Evolutionary conservation across 2,329 filamentous ascomycete species (phyloP).

Genomic region (Aspergillus novoparasiticus): DNA sequence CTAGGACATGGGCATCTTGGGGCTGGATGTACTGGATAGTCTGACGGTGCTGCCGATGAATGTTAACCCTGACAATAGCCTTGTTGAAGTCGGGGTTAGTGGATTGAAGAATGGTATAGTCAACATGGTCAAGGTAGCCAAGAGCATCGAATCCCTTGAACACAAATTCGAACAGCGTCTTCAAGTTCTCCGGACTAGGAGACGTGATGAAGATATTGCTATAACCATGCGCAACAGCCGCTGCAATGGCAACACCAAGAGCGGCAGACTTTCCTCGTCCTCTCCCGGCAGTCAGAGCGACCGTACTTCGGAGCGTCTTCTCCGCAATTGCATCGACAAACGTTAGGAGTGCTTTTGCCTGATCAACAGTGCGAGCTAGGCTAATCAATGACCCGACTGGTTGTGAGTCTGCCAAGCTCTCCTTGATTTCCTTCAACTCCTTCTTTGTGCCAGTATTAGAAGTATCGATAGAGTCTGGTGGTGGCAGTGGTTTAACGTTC

Average conservation of each 20-base stretch:
- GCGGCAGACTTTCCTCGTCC: slow-evolving; percentile 97
- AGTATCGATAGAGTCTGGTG: slow-evolving; percentile 72
- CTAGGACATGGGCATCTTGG: slow-evolving; percentile 90
- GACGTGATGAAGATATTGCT: slow-evolving; percentile 99
- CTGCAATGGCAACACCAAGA: slow-evolving; percentile 89
- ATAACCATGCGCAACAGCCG: slow-evolving; percentile 92
- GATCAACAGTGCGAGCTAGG: slow-evolving; percentile 87
- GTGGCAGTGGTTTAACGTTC: slow-evolving; percentile 79
- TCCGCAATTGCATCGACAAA: slow-evolving; percentile 96
- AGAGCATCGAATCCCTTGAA: slow-evolving; percentile 98
- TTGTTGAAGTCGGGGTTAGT: slow-evolving; percentile 99
- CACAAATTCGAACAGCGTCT: slow-evolving; percentile 96
- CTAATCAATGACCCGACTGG: slow-evolving; percentile 82
- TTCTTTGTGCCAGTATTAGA: slow-evolving; percentile 68
- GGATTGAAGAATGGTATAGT: slow-evolving; percentile 97
- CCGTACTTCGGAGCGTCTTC: slow-evolving; percentile 91
- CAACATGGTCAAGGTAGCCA: slow-evolving; percentile 89
- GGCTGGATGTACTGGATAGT: slow-evolving; percentile 99
- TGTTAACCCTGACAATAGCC: slow-evolving; percentile 94
- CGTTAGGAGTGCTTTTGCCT: slow-evolving; percentile 93
- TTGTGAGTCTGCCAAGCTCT: slow-evolving; percentile 79
- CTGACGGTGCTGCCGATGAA: slow-evolving; percentile 91
- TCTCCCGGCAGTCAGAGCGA: slow-evolving; percentile 88
- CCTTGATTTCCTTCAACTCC: slow-evolving; percentile 85
- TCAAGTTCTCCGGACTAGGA: slow-evolving; percentile 95